Base-by-base conservation (phyloP, 148 eudicot species). In the Diospyros lotus region DNA sequence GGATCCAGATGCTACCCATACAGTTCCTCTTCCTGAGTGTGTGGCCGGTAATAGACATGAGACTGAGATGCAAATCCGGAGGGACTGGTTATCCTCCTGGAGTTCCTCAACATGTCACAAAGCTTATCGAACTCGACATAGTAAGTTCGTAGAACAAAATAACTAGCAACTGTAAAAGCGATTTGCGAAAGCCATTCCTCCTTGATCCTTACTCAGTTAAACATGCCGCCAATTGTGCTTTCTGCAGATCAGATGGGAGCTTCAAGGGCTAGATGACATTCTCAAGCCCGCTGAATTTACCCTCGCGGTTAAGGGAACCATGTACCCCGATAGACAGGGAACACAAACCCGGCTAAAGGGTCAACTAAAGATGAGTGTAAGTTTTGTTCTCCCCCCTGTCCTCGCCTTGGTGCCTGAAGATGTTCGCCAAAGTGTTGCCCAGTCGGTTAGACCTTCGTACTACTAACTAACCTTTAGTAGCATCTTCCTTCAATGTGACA, bases 1-100 rank as follows among this genome's bases (percentile, higher is more conserved):
- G 93, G 81, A 82, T 94, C 52, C 87, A 91, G 76, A 94, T 94
- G 97, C 82, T 88, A 81, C 98, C 98, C 1, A 85, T 91, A 76
- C 79, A 90, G 9, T 90, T 94, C 86, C 73, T 94, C 63, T 85
- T 90, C 80, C 52, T 89, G 18, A 88, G 88, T 1, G 94, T 85
- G 63, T 71, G 18, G 42, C 98, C 98, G 2, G 93, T 91, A 15
- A 82, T 94, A 56, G 93, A 90, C 79, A 87, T 91, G 93, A 92
- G 91, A 80, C 75, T 94, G 82, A 86, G 85, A 76, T 88, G 88
- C 75, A 90, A 78, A 80, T 78, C 94, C 4, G 73, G 77, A 14
- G 98, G 91, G 58, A 80, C 53, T 40, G 93, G 82, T 58, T 94
- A 94, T 82, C 98, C 97, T 17, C 79, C 83, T 14, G 95, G 92